Base-by-base conservation (phyloP, 2,329 filamentous ascomycete genomes). In the Pyrenochaeta sp. region DNA sequence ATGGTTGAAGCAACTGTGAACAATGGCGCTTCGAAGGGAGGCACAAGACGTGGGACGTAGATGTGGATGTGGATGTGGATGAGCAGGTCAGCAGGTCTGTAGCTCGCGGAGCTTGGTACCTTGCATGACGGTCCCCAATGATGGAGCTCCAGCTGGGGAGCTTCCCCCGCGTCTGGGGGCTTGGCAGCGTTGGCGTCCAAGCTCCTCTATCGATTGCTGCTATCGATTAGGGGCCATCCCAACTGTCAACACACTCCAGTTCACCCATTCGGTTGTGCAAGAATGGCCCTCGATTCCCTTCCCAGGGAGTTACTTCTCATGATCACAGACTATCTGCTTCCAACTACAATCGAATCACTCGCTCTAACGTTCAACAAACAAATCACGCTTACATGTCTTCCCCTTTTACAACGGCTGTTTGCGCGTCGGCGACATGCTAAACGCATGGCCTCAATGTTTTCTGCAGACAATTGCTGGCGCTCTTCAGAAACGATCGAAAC, bases 81-180 rank as follows among this genome's bases (percentile, higher is more conserved):
- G 20, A n/a, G 29, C 23, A n/a, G n/a, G 36, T 49, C 31, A 52
- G 39, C 43, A 50, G 51, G n/a, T n/a, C 29, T 29, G 44, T 41
- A 42, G 34, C 44, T 36, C 31, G 37, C 31, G 39, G 54, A 35
- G 37, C 29, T 53, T 47, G 53, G n/a, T 60, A 52, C 58, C 58
- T 61, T 63, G 59, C 59, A 60, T 58, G 50, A 47, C 27, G 35
- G 28, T 36, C 29, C 29, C 27, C 40, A 30, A 47, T 44, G 41
- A 40, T 42, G 42, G 42, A 48, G 43, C 43, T 49, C 23, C 4
- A 17, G 41, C 37, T 31, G 45, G 42, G n/a, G n/a, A 55, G 53
- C 51, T 55, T 49, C 60, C 61, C 61, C 61, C 62, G 61, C 62
- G 63, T 48, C 51, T 50, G 42, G 48, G n/a, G n/a, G n/a, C n/a